Percentiles rank a stretch among this genome's conserved stretches.
Conservation (phyloP, 73 alveolate genomes). For the Uronychia binucleata region DNA sequence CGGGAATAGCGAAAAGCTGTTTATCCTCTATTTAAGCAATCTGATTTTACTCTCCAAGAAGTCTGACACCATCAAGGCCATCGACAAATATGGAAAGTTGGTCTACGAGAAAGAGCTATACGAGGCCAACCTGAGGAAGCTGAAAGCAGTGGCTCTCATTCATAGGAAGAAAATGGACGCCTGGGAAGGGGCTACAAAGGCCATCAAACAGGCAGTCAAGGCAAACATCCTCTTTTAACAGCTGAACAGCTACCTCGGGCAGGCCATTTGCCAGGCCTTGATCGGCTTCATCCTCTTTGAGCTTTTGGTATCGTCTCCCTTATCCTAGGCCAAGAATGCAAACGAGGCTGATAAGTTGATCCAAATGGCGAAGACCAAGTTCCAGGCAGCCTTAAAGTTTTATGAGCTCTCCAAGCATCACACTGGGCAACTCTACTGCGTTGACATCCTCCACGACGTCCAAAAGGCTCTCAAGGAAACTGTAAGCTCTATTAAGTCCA, state of each 20-base stretch:
- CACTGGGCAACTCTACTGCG: constrained; percentile 15
- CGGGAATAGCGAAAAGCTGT: not conserved
- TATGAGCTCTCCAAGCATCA: constrained; percentile 9
- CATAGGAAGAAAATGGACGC: constrained; percentile 17
- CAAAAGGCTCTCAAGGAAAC: not conserved
- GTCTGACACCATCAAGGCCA: constrained; percentile 16
- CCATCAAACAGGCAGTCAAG: constrained; percentile 18
- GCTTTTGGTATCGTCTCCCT: not conserved
- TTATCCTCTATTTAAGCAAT: constrained; percentile 11
- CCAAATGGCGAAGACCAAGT: constrained; percentile 14
- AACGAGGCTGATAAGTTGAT: not conserved
- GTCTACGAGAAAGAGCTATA: constrained; percentile 14
- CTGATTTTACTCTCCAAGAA: constrained; percentile 25
- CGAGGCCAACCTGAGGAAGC: constrained; percentile 32
- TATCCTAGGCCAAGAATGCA: not conserved
- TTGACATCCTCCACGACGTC: constrained; percentile 15
- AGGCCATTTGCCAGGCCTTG: constrained; percentile 13
- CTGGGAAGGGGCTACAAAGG: constrained; percentile 18
- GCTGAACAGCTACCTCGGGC: constrained; percentile 12
- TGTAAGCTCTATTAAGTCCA: not conserved
- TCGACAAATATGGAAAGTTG: constrained; percentile 29
- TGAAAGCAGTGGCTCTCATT: constrained; percentile 25
- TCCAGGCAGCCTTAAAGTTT: constrained; percentile 1
- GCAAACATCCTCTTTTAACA: constrained; percentile 14
- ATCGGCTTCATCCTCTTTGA: constrained; percentile 13